A percentile compares a stretch with the other conserved stretches of the same genome.
Conservation (phyloP, 2,329 filamentous ascomycete species). For the Penicillium corylophilum region DNA sequence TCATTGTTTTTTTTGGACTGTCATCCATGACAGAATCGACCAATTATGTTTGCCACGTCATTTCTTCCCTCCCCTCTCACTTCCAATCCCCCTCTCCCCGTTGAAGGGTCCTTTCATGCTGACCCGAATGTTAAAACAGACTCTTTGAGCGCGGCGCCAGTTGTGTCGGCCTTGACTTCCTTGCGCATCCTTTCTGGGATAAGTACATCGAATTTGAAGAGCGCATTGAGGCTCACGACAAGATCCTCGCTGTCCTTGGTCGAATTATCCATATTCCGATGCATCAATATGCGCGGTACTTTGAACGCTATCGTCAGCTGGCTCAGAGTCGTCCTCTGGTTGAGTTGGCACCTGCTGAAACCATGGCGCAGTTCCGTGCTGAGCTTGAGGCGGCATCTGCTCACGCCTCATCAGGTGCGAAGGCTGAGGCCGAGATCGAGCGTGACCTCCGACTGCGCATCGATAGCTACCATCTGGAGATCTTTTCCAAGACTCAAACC, state of each 20-base stretch:
- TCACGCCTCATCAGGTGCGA: slow-evolving; percentile 45
- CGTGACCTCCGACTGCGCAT: slow-evolving; percentile 77
- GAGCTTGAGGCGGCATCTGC: slow-evolving; percentile 63
- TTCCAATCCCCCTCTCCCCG: slow-evolving; percentile 29
- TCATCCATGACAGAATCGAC: slow-evolving; percentile 36
- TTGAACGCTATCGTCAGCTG: slow-evolving; percentile 80
- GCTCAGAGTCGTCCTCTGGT: slow-evolving; percentile 69
- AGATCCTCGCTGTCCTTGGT: slow-evolving; percentile 77
- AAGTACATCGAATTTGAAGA: slow-evolving; percentile 98
- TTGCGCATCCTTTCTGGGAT: slow-evolving; percentile 96
- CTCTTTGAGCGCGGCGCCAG: slow-evolving; percentile 87
- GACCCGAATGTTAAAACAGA: slow-evolving; percentile 51
- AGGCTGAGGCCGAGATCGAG: slow-evolving; percentile 76
- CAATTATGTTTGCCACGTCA: slow-evolving; percentile 47
- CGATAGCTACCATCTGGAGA: slow-evolving; percentile 75
- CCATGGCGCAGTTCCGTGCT: slow-evolving; percentile 65
- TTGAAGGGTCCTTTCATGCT: slow-evolving; percentile 34
- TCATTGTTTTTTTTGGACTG: slow-evolving; percentile 43
- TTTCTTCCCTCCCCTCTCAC: slow-evolving; percentile 33
- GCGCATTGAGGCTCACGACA: slow-evolving; percentile 77
- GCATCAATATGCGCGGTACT: slow-evolving; percentile 94
- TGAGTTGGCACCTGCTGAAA: slow-evolving; percentile 70
- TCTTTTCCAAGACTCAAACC: slow-evolving; percentile 76
- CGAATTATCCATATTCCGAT: slow-evolving; percentile 87
- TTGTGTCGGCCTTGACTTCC: slow-evolving; percentile 86